These are phyloP conservation scores for Aulographum hederae DNA, from an alignment of 2,329 filamentous ascomycete genomes.

Conservation along the genomic window DNA sequence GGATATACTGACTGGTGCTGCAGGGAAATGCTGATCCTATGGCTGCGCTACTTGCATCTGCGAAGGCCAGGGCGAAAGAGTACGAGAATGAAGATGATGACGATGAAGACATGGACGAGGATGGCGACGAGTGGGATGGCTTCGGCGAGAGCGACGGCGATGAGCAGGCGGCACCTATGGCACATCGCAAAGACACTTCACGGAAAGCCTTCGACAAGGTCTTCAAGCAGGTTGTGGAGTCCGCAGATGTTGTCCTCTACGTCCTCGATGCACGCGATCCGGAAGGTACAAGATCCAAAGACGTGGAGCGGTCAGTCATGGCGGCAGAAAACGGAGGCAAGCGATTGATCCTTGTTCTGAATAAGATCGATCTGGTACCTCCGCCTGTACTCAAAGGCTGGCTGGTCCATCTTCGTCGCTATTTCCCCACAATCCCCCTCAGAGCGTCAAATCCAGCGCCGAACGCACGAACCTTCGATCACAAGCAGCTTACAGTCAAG, in stretches of 20 bases:
- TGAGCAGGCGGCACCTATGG: constrained; percentile 11
- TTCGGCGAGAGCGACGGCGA: constrained; percentile 29
- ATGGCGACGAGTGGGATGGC: constrained; percentile 32
- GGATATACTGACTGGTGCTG: constrained; percentile 5
- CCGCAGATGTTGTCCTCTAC: constrained; percentile 81
- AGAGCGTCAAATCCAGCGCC: constrained; percentile 66
- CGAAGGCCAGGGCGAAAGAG: constrained; percentile 55
- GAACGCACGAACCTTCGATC: constrained; percentile 82
- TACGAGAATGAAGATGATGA: constrained; percentile 51
- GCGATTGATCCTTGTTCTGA: constrained; percentile 75
- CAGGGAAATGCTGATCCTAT: constrained; percentile 63
- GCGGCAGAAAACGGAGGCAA: constrained; percentile 70
- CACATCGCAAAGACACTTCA: constrained; percentile 36
- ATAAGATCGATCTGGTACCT: constrained; percentile 89
- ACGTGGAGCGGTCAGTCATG: constrained; percentile 83
- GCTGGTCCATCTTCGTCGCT: constrained; percentile 69
- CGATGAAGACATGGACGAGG: constrained; percentile 37
- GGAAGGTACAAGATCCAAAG: constrained; percentile 74
- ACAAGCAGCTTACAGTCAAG: constrained; percentile 74
- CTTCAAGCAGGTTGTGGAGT: constrained; percentile 82
- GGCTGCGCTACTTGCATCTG: constrained; percentile 77
- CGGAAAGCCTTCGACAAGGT: constrained; percentile 86
- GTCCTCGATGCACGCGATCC: constrained; percentile 86
- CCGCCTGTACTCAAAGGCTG: constrained; percentile 66
- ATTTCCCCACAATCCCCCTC: constrained; percentile 80